A percentile compares a stretch with the other conserved stretches of the same genome.
Conservation (phyloP, 768 basidiomycete species). For the Amanita muscaria region DNA sequence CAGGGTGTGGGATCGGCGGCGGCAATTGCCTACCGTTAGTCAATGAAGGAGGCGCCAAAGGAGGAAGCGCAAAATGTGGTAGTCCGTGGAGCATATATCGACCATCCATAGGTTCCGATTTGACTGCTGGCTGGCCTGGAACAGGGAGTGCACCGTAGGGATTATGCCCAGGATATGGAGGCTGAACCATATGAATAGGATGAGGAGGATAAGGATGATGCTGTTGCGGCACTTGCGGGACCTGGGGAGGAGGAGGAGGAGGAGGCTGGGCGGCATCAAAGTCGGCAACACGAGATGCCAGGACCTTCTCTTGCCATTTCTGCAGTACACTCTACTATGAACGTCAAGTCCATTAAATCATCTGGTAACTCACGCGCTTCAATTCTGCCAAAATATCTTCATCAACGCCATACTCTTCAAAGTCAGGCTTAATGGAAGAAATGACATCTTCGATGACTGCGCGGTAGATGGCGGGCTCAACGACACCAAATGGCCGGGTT, state of each 20-base stretch:
- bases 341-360: constrained; percentile 9
- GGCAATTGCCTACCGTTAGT: constrained; percentile 39
- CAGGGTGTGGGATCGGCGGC: constrained; percentile 35
- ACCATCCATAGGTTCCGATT: constrained; percentile 64
- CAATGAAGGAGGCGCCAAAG: constrained; percentile 58
- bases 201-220: constrained; percentile 52
- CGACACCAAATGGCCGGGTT: constrained; percentile 37
- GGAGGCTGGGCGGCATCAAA: constrained; percentile 49
- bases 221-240: constrained; percentile 35
- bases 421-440: constrained; percentile 77
- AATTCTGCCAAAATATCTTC: constrained; percentile 86
- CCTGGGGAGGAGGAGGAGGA: constrained; percentile 27
- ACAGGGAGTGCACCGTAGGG: constrained; percentile 41
- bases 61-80: constrained; percentile 48
- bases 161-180: constrained; percentile 49
- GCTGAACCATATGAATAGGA: constrained; percentile 54
- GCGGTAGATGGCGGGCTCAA: constrained; percentile 88
- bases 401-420: constrained; percentile 92
- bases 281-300: constrained; percentile 91
- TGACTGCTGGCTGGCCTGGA: constrained; percentile 42
- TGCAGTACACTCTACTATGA: constrained; percentile 23
- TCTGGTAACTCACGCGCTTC: constrained; percentile 63
- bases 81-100: constrained; percentile 53
- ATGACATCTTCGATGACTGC: constrained; percentile 97
- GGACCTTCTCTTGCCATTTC: constrained; percentile 96